phyloP scores from a whole-genome alignment of 345 rosid genomes.

The Pelargonium nanum region DNA sequence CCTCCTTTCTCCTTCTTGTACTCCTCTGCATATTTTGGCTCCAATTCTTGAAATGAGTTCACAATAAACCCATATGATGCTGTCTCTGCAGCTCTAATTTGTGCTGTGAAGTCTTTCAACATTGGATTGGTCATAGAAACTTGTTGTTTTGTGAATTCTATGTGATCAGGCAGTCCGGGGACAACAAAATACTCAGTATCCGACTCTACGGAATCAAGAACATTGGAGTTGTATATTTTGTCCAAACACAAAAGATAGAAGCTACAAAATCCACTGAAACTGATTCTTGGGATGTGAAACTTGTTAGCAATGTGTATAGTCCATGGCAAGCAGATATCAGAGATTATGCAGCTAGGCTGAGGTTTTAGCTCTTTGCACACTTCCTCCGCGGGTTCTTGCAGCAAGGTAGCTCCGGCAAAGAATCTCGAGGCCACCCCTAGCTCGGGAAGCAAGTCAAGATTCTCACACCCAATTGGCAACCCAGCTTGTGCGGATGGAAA shows the following conservation, averaged over 20 bases:
- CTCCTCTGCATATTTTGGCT: neutral
- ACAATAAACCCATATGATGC: neutral
- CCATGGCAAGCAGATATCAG: neutral
- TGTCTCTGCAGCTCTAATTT: neutral
- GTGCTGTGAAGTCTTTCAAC: neutral
- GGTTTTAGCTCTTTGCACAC: slow-evolving; percentile 6
- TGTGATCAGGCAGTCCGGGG: neutral
- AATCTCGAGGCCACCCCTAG: slow-evolving; percentile 18
- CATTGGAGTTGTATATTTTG: neutral
- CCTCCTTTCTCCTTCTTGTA: no score
- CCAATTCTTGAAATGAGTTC: slow-evolving; percentile 16
- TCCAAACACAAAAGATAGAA: neutral
- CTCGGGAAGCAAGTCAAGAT: slow-evolving; percentile 31
- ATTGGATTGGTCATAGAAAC: neutral
- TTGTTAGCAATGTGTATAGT: neutral
- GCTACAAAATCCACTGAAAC: neutral
- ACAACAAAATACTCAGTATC: neutral
- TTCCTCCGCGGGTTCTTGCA: slow-evolving; percentile 24
- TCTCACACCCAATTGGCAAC: slow-evolving; percentile 32
- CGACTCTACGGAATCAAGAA: neutral
- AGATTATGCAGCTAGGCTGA: slow-evolving; percentile 6
- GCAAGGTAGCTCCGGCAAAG: slow-evolving; percentile 13
- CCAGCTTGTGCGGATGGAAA: slow-evolving; percentile 29
- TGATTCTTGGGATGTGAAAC: neutral
- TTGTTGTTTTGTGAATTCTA: neutral